Percentiles rank a stretch among this genome's conserved stretches.
phyloP scores from a whole-genome alignment of 352 stramenopile species.

The Aphanomyces euteiches region DNA sequence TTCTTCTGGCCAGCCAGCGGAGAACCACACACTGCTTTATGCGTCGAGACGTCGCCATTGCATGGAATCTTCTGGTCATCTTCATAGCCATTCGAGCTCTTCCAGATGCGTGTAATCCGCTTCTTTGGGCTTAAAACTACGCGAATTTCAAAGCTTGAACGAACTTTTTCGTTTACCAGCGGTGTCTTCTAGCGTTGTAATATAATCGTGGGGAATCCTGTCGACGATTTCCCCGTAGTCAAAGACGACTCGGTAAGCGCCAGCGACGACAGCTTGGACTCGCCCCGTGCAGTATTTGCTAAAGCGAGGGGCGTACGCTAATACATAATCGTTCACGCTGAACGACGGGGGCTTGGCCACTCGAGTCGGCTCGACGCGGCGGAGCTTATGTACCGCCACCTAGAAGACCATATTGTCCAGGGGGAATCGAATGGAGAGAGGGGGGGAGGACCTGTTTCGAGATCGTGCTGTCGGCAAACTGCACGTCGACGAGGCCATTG shows the following conservation, averaged over 20 bases:
- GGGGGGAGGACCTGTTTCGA: not conserved
- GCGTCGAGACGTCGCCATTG: conserved; percentile 4
- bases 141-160: not conserved
- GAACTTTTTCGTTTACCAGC: not conserved
- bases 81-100: conserved; percentile 8
- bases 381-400: not conserved
- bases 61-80: not conserved
- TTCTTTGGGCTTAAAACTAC: conserved; percentile 10
- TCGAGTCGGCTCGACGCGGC: not conserved
- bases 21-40: conserved; percentile 1
- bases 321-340: conserved; percentile 1
- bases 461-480: conserved; percentile 18
- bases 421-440: not conserved
- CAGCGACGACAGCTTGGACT: not conserved
- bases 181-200: conserved; percentile 2
- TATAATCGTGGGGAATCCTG: not conserved
- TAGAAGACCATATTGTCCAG: not conserved
- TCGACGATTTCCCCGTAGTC: conserved; percentile 22
- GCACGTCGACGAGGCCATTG: conserved; percentile 2
- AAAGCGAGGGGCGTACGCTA: conserved; percentile 20
- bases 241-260: conserved; percentile 20
- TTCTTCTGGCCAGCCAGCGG: not conserved
- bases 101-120: conserved; percentile 12
- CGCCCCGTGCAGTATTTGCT: conserved; percentile 17
- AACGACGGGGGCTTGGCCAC: not conserved